Evolutionary conservation across 169 alveolate species (phyloP).

Genomic region (Sarcocystis neurona): DNA sequence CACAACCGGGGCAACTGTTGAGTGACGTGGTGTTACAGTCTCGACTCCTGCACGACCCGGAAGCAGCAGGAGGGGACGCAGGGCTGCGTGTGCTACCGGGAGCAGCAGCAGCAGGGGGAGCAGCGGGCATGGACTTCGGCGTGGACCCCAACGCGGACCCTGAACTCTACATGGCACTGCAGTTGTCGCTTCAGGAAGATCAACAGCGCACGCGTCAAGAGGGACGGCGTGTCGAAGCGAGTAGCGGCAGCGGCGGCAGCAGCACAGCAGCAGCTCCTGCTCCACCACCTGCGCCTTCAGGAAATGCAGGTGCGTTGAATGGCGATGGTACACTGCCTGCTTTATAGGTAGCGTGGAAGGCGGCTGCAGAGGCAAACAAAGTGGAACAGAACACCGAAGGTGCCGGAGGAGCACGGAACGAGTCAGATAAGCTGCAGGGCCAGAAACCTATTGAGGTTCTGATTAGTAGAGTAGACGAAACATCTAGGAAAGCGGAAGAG

Average conservation of each 20-base stretch:
- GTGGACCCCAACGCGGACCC: slow-evolving; percentile 90
- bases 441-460: too few relatives aligned
- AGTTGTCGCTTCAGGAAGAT: slow-evolving; percentile 70
- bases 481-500: too few relatives aligned
- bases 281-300: neutral
- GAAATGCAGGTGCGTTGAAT: neutral
- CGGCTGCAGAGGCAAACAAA: neutral
- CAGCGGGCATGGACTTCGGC: slow-evolving; percentile 75
- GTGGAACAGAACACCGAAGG: neutral
- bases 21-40: slow-evolving; percentile 24
- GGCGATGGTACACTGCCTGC: too few relatives aligned
- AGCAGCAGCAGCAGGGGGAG: slow-evolving; percentile 70
- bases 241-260: slow-evolving; percentile 21
- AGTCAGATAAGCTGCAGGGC: too few relatives aligned
- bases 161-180: slow-evolving; percentile 86
- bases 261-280: neutral
- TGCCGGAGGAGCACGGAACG: neutral
- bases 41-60: slow-evolving; percentile 8
- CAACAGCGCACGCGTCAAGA: slow-evolving; percentile 31
- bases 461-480: too few relatives aligned
- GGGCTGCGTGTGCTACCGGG: slow-evolving; percentile 64
- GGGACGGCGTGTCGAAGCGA: too few relatives aligned
- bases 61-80: slow-evolving; percentile 60
- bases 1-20: slow-evolving; percentile 13
- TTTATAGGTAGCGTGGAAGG: too few relatives aligned